Conservation (phyloP, 352 stramenopile genomes). For the Halophytophthora polymorphica region DNA sequence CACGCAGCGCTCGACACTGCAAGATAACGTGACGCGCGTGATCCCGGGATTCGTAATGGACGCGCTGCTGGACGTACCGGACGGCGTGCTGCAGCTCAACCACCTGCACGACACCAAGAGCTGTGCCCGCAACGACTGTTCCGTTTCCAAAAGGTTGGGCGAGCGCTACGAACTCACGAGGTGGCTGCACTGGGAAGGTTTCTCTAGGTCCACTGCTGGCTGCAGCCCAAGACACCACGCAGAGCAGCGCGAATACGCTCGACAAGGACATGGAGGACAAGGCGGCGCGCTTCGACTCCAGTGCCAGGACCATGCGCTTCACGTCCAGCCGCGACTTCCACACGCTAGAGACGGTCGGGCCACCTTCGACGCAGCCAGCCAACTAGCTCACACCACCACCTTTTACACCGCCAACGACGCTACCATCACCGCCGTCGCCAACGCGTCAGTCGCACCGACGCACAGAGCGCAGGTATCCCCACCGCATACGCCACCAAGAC, state of each 20-base stretch:
- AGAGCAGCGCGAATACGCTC: slow-evolving; percentile 29
- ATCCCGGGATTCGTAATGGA: slow-evolving; percentile 64
- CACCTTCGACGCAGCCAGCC: background rate
- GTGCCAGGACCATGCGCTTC: slow-evolving; percentile 35
- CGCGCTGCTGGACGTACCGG: slow-evolving; percentile 53
- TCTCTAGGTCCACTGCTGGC: background rate
- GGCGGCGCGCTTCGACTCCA: slow-evolving; percentile 31
- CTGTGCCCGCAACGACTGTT: slow-evolving; percentile 73
- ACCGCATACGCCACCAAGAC: no score
- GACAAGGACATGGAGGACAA: slow-evolving; percentile 50
- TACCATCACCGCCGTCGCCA: slow-evolving; percentile 3
- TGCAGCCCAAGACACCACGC: slow-evolving; percentile 5
- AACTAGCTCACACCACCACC: slow-evolving; percentile 23
- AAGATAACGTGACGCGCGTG: slow-evolving; percentile 60
- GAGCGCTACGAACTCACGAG: no score
- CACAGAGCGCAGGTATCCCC: no score
- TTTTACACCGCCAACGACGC: slow-evolving; percentile 24
- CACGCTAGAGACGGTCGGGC: slow-evolving; percentile 37
- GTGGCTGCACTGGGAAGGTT: no score
- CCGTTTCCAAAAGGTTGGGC: slow-evolving; percentile 61
- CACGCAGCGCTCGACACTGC: slow-evolving; percentile 60
- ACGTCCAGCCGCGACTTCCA: slow-evolving; percentile 37
- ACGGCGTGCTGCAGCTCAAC: slow-evolving; percentile 63
- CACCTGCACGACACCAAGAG: slow-evolving; percentile 66
- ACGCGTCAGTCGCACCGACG: no score